Evolutionary conservation across 2,329 filamentous ascomycete species (phyloP), one percentile per base, ranked within the genome.

Genomic region (Aspergillus fumigatus): DNA sequence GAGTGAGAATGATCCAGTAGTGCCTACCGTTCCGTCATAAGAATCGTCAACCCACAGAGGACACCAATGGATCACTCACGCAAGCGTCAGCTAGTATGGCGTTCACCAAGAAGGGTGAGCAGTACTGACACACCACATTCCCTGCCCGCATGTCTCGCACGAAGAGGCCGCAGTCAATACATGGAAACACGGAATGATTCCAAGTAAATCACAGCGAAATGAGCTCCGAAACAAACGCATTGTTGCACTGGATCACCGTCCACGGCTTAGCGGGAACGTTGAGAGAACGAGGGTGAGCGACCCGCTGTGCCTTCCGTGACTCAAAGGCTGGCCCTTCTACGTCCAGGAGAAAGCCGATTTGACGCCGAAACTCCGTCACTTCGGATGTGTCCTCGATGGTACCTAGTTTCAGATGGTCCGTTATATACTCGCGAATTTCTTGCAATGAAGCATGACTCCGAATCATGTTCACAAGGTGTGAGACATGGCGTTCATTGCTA

Each of bases 21-120:
- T 23, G 63, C 56, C 35, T 57, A 63, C 9, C 57, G 48, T 38
- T 65, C 65, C 32, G 14, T 17, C 32, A 38, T 38, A 17, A 21
- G 59, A 53, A 25, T 63, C 65, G n/a, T 66, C 11, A 17, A 17
- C 2, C 14, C 32, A 6, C 58, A 14, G 61, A 65, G 52, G 60
- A 62, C 9, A 54, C 49, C 50, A 50, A n/a, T 2, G n/a, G 6
- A 11, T 17, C 21, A 57, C 62, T 58, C 17, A 64, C 62, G 43
- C 57, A 65, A 21, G 61, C 62, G 8, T 56, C 50, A 11, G 65
- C 55, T 25, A 68, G 53, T 4, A 70, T 60, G 6, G 59, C 59
- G 32, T 70, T 66, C 10, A 70, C 67, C 3, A 70, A 54, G 8
- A 69, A 59, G 1, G 68, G 63, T 17, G 68, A 70, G 48, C 67